Base-by-base conservation (phyloP, 441 rosid species). In the Brassica hybrid region DNA sequence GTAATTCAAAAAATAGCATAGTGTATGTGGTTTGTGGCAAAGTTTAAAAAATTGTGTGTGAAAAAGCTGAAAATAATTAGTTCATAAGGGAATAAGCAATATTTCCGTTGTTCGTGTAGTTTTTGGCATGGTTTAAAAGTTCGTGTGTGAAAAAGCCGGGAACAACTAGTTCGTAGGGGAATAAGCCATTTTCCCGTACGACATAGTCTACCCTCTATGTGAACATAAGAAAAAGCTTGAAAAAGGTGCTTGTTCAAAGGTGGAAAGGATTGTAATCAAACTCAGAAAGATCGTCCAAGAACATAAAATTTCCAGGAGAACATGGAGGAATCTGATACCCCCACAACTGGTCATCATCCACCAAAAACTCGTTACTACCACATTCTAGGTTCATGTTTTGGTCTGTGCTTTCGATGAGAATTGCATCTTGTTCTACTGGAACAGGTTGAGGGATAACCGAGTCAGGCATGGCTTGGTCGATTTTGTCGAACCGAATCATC, bases 251-350 rank as follows among this genome's bases (percentile, higher is more conserved):
- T 65, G 3, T 73, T 54, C 59, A 73, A 21, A 67, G 1, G 23
- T 12, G 6, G 7, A 60, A 59, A 30, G 6, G 60, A 62, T 41
- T 58, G 23, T 57, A n/a, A 43, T 67, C 25, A 5, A 67, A 45
- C 60, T 19, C 50, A 2, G 62, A 11, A 3, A 45, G 3, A 61
- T 67, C 36, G 7, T 75, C 72, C 48, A 75, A 41, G 48, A 43
- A 75, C 73, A 75, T 75, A 1, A 30, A 11, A 32, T 58, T 7
- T 13, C 8, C 79, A 18, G 61, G 48, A 4, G 78, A 17, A 30
- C 1, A 11, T 4, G 48, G 60, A 5, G 71, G 56, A 56, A 65
- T 10, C 11, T 65, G 18, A 59, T 45, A 43, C 16, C 5, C 50
- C 62, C 67, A 75, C 0, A 59, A 5, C 27, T 59, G 48, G 0